These are phyloP conservation scores for Niebla homalea DNA, from an alignment of 495 filamentous ascomycete genomes.

Conservation along the genomic window DNA sequence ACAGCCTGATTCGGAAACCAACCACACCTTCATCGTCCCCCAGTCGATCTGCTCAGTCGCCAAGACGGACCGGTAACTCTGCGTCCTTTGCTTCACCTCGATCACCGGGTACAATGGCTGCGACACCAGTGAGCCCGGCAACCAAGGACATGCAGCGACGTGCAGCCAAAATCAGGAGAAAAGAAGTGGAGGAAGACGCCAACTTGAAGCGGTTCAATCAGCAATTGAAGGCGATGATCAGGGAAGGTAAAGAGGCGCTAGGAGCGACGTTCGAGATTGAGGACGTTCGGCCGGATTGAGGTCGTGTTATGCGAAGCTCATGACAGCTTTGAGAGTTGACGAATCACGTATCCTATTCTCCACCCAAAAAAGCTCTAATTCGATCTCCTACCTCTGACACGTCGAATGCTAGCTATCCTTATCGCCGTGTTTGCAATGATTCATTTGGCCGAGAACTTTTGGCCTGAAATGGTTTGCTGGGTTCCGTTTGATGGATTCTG, in stretches of 20 bases:
- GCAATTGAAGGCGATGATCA: slow-evolving; percentile 70
- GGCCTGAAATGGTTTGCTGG: slow-evolving; percentile 41
- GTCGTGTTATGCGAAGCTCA: background rate
- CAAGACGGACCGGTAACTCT: slow-evolving; percentile 24
- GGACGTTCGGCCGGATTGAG: slow-evolving; percentile 29
- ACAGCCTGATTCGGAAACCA: slow-evolving; percentile 19
- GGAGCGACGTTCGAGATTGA: slow-evolving; percentile 68
- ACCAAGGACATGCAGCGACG: slow-evolving; percentile 53
- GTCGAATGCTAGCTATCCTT: no score
- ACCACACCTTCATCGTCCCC: slow-evolving; percentile 23
- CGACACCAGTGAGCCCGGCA: slow-evolving; percentile 30
- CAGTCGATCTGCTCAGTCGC: slow-evolving; percentile 36
- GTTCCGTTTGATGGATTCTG: slow-evolving; percentile 34
- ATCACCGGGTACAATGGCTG: slow-evolving; percentile 19
- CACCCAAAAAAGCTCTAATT: no score
- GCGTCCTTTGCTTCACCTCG: slow-evolving; percentile 40
- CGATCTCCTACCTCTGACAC: no score
- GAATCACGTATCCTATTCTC: no score
- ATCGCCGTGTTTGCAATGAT: background rate
- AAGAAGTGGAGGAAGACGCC: slow-evolving; percentile 67
- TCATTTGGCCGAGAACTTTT: slow-evolving; percentile 56
- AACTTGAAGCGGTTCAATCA: slow-evolving; percentile 65
- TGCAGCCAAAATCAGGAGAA: slow-evolving; percentile 49
- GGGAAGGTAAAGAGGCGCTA: slow-evolving; percentile 74
- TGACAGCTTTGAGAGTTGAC: no score